These are phyloP conservation scores for Phaseolus coccineus DNA, from an alignment of 331 rosid genomes.

Conservation along the genomic window DNA sequence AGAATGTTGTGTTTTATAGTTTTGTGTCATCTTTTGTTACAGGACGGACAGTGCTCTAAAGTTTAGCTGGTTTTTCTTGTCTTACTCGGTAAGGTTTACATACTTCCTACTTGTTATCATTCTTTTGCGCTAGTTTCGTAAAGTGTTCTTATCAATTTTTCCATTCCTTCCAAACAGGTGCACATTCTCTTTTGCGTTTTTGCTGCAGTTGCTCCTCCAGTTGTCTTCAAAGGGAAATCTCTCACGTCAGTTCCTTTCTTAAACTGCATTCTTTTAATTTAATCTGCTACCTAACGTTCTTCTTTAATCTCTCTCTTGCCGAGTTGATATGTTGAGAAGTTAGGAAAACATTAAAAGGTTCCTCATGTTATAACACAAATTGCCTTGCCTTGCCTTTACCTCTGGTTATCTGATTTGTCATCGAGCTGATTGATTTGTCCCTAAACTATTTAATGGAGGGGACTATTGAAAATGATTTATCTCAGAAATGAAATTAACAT, in stretches of 20 bases:
- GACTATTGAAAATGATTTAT: no score
- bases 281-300: background rate
- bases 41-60: conserved; percentile 95
- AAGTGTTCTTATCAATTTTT: conserved; percentile 30
- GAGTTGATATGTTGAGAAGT: background rate
- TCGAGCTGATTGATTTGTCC: background rate
- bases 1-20: conserved; percentile 13
- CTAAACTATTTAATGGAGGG: background rate
- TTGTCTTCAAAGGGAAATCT: conserved; percentile 75
- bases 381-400: background rate
- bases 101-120: conserved; percentile 10
- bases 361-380: background rate
- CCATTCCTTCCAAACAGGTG: conserved; percentile 59
- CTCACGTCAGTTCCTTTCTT: conserved; percentile 74
- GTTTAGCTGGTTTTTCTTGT: conserved; percentile 86
- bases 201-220: conserved; percentile 89
- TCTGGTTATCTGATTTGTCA: background rate
- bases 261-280: conserved; percentile 32
- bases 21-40: conserved; percentile 40
- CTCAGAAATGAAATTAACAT: no score
- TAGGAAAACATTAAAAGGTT: background rate
- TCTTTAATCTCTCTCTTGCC: conserved; percentile 7
- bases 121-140: conserved; percentile 30
- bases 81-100: conserved; percentile 62
- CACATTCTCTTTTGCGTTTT: conserved; percentile 77